These are phyloP conservation scores for Yarrowia sp. DNA, from an alignment of 805 yeast genomes.

Conservation along the genomic window DNA sequence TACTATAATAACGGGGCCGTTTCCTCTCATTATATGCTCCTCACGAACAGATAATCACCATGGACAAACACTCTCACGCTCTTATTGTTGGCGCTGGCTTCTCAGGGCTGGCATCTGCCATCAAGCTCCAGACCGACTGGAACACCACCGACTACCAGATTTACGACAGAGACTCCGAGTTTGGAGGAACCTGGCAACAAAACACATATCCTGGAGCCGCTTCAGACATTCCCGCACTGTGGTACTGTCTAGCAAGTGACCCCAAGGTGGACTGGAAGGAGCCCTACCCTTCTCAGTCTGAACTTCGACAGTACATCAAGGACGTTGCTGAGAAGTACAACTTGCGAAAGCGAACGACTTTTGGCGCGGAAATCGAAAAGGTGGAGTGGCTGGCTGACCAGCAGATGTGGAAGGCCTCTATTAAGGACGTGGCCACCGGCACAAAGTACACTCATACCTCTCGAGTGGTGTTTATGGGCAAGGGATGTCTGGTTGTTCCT, in stretches of 20 bases:
- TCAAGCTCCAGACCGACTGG: conserved; percentile 29
- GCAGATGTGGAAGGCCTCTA: conserved; percentile 8
- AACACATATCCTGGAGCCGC: conserved; percentile 29
- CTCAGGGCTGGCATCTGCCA: conserved; percentile 30
- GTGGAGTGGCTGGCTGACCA: conserved; percentile 27
- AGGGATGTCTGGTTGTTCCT: conserved; percentile 23
- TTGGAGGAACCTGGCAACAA: conserved; percentile 28
- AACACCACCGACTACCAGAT: conserved; percentile 29
- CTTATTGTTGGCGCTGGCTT: conserved; percentile 30
- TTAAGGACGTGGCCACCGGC: conserved; percentile 9
- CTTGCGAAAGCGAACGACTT: neutral
- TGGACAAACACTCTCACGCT: conserved; percentile 1
- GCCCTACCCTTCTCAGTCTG: conserved; percentile 18
- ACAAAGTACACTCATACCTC: neutral
- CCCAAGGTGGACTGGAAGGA: conserved; percentile 27
- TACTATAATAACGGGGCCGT: conserved; percentile 20
- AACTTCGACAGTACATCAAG: conserved; percentile 23
- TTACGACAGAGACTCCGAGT: conserved; percentile 27
- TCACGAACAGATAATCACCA: no score
- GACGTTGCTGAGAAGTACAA: conserved; percentile 25
- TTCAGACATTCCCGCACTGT: conserved; percentile 27
- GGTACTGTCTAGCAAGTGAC: conserved; percentile 27
- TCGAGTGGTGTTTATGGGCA: conserved; percentile 24
- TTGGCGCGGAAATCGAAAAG: conserved; percentile 9
- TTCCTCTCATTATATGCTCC: no score